Percentiles rank a stretch among this genome's conserved stretches.
These are phyloP conservation scores for Rhytidiadelphus loreus DNA, from an alignment of 225 moss, liverwort and hornwort genomes.

Conservation along the genomic window DNA sequence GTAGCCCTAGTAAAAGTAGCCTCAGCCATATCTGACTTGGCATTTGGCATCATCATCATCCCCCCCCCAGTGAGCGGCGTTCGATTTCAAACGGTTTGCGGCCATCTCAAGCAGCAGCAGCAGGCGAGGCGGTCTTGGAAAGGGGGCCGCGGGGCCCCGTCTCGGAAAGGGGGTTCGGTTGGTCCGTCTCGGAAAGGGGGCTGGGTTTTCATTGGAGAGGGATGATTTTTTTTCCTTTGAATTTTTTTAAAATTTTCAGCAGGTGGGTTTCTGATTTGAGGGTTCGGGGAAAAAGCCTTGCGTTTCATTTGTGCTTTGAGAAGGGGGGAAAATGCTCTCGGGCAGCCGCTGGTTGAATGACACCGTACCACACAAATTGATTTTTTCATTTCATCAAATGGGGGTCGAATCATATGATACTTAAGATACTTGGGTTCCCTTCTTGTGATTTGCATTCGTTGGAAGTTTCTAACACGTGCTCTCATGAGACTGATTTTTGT, in stretches of 20 bases:
- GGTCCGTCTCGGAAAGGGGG: too few species aligned
- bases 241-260: too few species aligned
- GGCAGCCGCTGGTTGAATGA: not conserved
- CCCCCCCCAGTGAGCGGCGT: too few species aligned
- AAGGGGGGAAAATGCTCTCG: not conserved
- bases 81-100: too few species aligned
- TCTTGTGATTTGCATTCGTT: not conserved
- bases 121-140: not conserved
- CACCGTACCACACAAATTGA: not conserved
- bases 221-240: too few species aligned
- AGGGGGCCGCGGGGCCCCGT: not conserved
- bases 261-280: not conserved
- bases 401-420: not conserved
- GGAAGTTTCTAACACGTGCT: not conserved
- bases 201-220: not conserved
- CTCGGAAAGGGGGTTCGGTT: too few species aligned
- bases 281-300: not conserved
- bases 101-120: not conserved
- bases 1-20: not conserved
- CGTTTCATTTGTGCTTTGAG: not conserved
- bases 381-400: too few species aligned
- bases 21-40: slow-evolving; percentile 16
- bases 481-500: not conserved
- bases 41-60: too few species aligned
- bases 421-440: not conserved